A percentile compares a stretch with the other conserved stretches of the same genome.
Conservation (phyloP, 768 basidiomycete species). For the Cystobasidiopsis lactophilus region DNA sequence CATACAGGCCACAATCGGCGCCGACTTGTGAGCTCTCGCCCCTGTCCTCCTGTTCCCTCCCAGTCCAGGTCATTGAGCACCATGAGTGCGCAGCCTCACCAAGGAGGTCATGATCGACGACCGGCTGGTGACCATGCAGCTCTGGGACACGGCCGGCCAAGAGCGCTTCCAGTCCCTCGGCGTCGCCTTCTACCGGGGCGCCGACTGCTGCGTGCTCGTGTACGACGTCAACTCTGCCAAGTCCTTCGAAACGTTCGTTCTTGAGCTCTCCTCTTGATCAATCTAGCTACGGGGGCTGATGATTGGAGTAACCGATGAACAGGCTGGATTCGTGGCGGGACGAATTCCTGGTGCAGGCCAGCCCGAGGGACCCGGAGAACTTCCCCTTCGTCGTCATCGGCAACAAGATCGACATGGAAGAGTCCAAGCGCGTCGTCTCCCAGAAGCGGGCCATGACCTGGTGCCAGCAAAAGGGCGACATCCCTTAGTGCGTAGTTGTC, state of each 20-base stretch:
- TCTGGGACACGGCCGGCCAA: conserved; percentile 99
- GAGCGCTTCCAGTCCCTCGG: conserved; percentile 98
- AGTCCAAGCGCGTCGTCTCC: conserved; percentile 92
- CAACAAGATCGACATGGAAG: conserved; percentile 99
- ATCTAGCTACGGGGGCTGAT: background rate
- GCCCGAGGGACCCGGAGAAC: conserved; percentile 96
- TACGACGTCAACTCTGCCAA: conserved; percentile 98
- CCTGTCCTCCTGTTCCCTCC: background rate
- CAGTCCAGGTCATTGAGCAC: background rate
- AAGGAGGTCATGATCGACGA: conserved; percentile 99
- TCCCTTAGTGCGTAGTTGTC: conserved; percentile 40
- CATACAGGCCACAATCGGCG: conserved; percentile 98
- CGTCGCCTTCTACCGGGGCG: conserved; percentile 95
- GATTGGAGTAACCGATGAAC: background rate
- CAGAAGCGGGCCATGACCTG: conserved; percentile 99
- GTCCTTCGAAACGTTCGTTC: conserved; percentile 63
- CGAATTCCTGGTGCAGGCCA: conserved; percentile 94
- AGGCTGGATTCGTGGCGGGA: conserved; percentile 89
- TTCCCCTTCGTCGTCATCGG: conserved; percentile 98
- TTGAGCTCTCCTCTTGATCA: background rate
- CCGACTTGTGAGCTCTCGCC: conserved; percentile 23
- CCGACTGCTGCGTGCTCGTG: conserved; percentile 95
- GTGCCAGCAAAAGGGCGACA: conserved; percentile 99
- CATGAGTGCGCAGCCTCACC: conserved; percentile 81
- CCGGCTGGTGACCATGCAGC: conserved; percentile 49